Percentiles rank a stretch among this genome's conserved stretches.
Evolutionary conservation across 108 stramenopile genomes (phyloP).

Genomic region (Licmophora abbreviata): DNA sequence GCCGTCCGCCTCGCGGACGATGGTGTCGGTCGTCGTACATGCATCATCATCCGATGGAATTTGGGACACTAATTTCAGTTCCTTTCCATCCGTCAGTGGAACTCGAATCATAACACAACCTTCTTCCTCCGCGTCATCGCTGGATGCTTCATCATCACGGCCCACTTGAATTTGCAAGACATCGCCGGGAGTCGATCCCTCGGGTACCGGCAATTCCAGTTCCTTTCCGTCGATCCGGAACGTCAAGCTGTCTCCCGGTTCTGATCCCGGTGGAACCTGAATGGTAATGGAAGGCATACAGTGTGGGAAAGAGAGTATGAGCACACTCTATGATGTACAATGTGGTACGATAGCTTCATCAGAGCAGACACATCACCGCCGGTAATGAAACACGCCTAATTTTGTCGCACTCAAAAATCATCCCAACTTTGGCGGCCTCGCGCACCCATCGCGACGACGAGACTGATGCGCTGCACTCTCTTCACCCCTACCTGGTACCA

Average conservation of each 20-base stretch:
- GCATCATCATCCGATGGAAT: too few species aligned
- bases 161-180: constrained; percentile 48
- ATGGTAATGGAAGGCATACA: too few species aligned
- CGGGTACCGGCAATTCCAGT: constrained; percentile 49
- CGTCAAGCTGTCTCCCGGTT: constrained; percentile 50
- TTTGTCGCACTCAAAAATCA: too few species aligned
- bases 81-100: not conserved
- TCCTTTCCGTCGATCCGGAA: constrained; percentile 38
- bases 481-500: too few species aligned
- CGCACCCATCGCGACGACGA: too few species aligned
- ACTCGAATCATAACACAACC: not conserved
- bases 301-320: too few species aligned
- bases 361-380: too few species aligned
- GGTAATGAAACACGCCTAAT: too few species aligned
- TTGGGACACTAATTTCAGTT: not conserved
- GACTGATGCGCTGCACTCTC: too few species aligned
- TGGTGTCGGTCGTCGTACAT: not conserved
- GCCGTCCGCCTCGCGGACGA: constrained; percentile 17
- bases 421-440: too few species aligned
- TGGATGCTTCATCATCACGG: constrained; percentile 2
- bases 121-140: not conserved
- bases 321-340: too few species aligned
- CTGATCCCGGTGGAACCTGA: constrained; percentile 48
- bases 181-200: constrained; percentile 41
- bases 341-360: too few species aligned